These are phyloP conservation scores for Cymbopogon flexuosus DNA, from an alignment of 202 grass and related monocot species.

Conservation along the genomic window DNA sequence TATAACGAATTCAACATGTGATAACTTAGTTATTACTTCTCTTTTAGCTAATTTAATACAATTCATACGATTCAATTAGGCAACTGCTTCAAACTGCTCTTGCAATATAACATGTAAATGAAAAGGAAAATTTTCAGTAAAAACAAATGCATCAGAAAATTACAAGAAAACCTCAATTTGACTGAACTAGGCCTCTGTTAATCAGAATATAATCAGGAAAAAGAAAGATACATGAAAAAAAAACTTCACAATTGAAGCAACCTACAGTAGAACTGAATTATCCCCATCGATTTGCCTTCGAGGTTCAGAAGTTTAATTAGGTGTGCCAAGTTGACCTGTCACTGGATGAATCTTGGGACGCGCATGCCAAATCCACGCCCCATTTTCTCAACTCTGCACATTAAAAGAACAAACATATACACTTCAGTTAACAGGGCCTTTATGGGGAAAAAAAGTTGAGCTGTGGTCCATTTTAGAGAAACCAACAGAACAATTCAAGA, in stretches of 20 bases:
- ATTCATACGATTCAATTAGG: not conserved
- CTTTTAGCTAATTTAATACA: not conserved
- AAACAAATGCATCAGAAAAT: not conserved
- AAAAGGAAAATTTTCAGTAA: not conserved
- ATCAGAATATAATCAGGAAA: not conserved
- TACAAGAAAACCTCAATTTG: conserved; percentile 10
- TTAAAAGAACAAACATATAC: not conserved
- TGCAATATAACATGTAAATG: not conserved
- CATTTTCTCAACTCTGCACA: conserved; percentile 67
- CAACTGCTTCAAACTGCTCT: not conserved
- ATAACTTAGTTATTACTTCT: not conserved
- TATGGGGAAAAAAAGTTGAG: not conserved
- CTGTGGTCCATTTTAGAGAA: not conserved
- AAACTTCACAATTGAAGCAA: not conserved
- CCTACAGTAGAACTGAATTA: not conserved
- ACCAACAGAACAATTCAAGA: not conserved
- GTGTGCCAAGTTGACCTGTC: not conserved
- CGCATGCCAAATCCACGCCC: conserved; percentile 69
- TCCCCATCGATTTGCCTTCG: not conserved
- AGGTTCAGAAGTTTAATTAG: not conserved
- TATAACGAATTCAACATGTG: not conserved
- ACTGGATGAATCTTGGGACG: conserved; percentile 43
- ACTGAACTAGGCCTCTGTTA: not conserved
- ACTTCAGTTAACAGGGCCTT: not conserved
- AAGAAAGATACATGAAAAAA: not conserved